phyloP scores from a whole-genome alignment of 2,329 filamentous ascomycete genomes.

The Davidsoniella australis region DNA sequence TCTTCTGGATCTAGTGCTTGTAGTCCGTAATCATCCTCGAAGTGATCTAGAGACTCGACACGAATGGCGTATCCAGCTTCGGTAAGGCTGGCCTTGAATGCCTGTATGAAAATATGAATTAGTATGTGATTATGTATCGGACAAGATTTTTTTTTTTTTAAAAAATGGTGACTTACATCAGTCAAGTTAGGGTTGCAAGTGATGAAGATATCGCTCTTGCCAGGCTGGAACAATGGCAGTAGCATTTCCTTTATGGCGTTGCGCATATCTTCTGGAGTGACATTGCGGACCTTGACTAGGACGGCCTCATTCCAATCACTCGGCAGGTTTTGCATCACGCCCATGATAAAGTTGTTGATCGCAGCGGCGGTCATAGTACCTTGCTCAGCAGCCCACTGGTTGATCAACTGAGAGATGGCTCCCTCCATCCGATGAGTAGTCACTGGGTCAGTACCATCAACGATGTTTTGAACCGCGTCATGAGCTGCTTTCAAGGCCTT shows the following conservation, averaged over 20 bases:
- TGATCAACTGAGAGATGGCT: slow-evolving; percentile 77
- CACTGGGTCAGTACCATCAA: slow-evolving; percentile 52
- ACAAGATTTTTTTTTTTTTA: background rate
- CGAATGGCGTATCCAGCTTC: slow-evolving; percentile 63
- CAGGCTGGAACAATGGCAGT: slow-evolving; percentile 62
- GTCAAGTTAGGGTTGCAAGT: slow-evolving; percentile 76
- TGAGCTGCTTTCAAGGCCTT: slow-evolving; percentile 70
- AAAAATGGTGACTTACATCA: slow-evolving; percentile 44
- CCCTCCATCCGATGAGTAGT: slow-evolving; percentile 75
- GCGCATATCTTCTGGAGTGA: slow-evolving; percentile 62
- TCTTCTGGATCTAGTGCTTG: slow-evolving; percentile 44
- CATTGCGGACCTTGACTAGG: slow-evolving; percentile 57
- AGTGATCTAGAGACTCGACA: slow-evolving; percentile 56
- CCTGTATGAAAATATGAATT: slow-evolving; percentile 27
- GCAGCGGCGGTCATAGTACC: slow-evolving; percentile 71
- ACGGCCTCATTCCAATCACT: slow-evolving; percentile 64
- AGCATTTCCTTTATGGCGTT: slow-evolving; percentile 57
- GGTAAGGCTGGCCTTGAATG: slow-evolving; percentile 57
- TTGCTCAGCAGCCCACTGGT: slow-evolving; percentile 74
- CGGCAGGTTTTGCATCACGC: slow-evolving; percentile 60
- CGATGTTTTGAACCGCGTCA: slow-evolving; percentile 57
- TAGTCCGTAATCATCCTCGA: slow-evolving; percentile 81
- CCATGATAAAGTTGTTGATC: slow-evolving; percentile 63
- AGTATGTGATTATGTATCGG: background rate
- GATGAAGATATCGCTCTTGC: slow-evolving; percentile 68